phyloP scores from a whole-genome alignment of 2,329 filamentous ascomycete species.

The Dothideomycetes sp. region DNA sequence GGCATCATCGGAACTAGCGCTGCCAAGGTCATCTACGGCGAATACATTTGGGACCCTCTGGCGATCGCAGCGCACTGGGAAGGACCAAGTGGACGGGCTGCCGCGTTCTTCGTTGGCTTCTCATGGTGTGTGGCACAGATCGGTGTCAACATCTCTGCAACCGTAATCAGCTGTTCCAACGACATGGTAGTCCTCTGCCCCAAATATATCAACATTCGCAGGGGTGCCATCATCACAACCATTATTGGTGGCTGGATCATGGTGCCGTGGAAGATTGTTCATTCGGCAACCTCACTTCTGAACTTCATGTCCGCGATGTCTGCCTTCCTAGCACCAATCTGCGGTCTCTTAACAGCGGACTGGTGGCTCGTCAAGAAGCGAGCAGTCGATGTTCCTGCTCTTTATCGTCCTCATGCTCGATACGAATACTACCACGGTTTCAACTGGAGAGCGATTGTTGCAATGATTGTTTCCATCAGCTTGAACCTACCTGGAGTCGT shows the following conservation, averaged over 20 bases:
- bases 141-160: conserved; percentile 42
- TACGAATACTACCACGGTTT: conserved; percentile 39
- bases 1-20: conserved; percentile 50
- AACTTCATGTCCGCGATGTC: conserved; percentile 49
- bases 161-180: conserved; percentile 42
- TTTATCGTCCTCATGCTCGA: conserved; percentile 35
- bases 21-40: conserved; percentile 40
- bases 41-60: conserved; percentile 26
- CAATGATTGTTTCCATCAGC: conserved; percentile 36
- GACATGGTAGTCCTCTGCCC: conserved; percentile 41
- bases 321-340: conserved; percentile 54
- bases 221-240: conserved; percentile 33
- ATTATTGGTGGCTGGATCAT: conserved; percentile 42
- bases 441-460: conserved; percentile 46
- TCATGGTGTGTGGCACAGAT: conserved; percentile 41
- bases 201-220: conserved; percentile 34
- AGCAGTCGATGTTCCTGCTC: conserved; percentile 37
- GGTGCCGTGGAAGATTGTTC: conserved; percentile 56
- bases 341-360: conserved; percentile 48
- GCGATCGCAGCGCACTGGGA: conserved; percentile 24
- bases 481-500: background rate
- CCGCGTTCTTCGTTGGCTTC: conserved; percentile 19
- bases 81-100: conserved; percentile 17
- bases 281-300: conserved; percentile 46
- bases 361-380: conserved; percentile 42